Evolutionary conservation across 2,329 filamentous ascomycete species (phyloP).

Genomic region (Fusarium guadeloupense): DNA sequence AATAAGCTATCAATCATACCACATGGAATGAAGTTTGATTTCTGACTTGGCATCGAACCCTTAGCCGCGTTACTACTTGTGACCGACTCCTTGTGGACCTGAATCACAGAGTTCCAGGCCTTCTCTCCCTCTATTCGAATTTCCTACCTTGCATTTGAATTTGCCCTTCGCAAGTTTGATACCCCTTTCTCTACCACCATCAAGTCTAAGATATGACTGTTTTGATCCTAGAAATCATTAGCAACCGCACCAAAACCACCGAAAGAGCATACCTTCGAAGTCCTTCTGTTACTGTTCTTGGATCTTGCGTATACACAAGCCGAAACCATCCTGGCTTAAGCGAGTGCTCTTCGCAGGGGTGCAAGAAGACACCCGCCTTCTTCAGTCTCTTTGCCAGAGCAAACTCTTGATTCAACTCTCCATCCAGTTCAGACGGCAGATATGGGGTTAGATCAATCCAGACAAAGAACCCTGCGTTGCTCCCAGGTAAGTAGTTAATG

Average conservation of each 20-base stretch:
- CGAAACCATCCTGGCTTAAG: constrained; percentile 62
- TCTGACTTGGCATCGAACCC: constrained; percentile 6
- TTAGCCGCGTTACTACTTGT: background rate
- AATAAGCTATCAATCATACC: constrained; percentile 4
- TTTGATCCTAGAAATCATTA: constrained; percentile 27
- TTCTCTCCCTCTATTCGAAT: constrained; percentile 14
- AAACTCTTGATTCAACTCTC: constrained; percentile 53
- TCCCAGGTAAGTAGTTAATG: constrained; percentile 54
- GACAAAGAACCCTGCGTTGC: constrained; percentile 67
- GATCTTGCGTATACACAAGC: constrained; percentile 59
- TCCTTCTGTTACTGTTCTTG: constrained; percentile 49
- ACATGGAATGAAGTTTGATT: constrained; percentile 28
- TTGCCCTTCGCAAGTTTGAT: constrained; percentile 3
- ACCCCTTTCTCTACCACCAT: background rate
- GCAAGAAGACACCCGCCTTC: constrained; percentile 60
- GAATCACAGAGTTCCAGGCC: background rate
- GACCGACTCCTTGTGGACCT: background rate
- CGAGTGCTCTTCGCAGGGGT: constrained; percentile 57
- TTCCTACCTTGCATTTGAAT: background rate
- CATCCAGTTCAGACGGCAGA: constrained; percentile 45
- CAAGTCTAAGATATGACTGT: constrained; percentile 14
- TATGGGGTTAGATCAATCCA: constrained; percentile 61
- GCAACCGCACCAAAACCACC: background rate
- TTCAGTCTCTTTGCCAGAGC: constrained; percentile 55
- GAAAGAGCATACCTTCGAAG: constrained; percentile 45